Conservation (phyloP, 805 yeast genomes). For the Metschnikowia bowlesiae region DNA sequence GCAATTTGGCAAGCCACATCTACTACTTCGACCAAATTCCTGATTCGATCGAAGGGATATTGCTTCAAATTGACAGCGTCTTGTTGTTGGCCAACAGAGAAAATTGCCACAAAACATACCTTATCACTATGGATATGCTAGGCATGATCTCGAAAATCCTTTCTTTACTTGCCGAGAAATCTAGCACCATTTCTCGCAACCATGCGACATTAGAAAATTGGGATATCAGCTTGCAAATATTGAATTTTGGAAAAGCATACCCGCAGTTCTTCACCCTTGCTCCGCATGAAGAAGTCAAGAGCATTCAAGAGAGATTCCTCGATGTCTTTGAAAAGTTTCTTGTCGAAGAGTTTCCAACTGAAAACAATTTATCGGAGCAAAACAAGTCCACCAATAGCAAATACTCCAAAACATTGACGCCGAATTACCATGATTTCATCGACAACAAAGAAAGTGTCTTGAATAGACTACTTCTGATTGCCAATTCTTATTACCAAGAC, state of each 20-base stretch:
- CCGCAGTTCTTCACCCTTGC: slow-evolving; percentile 7
- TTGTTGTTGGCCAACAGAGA: slow-evolving; percentile 12
- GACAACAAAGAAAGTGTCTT: slow-evolving; percentile 39
- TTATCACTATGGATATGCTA: slow-evolving; percentile 26
- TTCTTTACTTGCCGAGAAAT: slow-evolving; percentile 26
- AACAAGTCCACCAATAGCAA: slow-evolving; percentile 8
- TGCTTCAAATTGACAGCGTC: slow-evolving; percentile 39
- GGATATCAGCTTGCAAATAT: slow-evolving; percentile 36
- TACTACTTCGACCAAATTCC: slow-evolving; percentile 84
- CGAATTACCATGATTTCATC: slow-evolving; percentile 43
- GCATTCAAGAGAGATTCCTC: slow-evolving; percentile 38
- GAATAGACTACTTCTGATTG: slow-evolving; percentile 32
- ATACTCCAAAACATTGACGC: slow-evolving; percentile 22
- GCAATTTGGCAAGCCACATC: slow-evolving; percentile 68
- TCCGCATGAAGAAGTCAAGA: slow-evolving; percentile 22
- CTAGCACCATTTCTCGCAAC: slow-evolving; percentile 38
- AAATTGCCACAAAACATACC: slow-evolving; percentile 12
- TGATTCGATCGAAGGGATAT: slow-evolving; percentile 72
- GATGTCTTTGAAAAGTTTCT: slow-evolving; percentile 34
- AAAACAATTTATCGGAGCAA: slow-evolving; percentile 17
- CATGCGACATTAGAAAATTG: slow-evolving; percentile 42
- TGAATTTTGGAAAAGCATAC: slow-evolving; percentile 19
- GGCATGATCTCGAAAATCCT: slow-evolving; percentile 31
- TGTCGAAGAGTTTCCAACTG: slow-evolving; percentile 19
- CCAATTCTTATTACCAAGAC: slow-evolving; percentile 29